Evolutionary conservation across 805 yeast species (phyloP).

Genomic region (Grigorovia yakushimaensis): DNA sequence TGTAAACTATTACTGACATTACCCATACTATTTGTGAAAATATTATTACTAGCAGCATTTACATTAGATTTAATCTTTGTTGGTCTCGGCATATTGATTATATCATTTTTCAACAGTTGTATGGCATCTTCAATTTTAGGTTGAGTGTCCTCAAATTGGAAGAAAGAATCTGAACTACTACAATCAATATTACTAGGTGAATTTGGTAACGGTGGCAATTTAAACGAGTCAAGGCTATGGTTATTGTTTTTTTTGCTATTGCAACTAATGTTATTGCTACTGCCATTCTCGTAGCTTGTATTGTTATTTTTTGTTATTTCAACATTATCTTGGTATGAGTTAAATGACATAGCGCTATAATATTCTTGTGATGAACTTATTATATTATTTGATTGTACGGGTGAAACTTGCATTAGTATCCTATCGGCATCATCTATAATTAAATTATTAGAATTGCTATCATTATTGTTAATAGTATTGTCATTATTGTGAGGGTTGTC

Average conservation of each 20-base stretch:
- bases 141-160: background rate
- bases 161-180: background rate
- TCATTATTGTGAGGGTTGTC: background rate
- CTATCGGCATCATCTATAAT: background rate
- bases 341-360: background rate
- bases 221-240: background rate
- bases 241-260: no score
- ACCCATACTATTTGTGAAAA: no score
- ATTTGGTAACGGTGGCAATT: background rate
- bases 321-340: background rate
- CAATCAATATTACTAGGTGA: background rate
- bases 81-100: background rate
- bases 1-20: no score
- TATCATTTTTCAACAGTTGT: conserved; percentile 11
- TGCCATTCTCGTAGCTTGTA: background rate
- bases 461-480: background rate
- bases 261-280: background rate
- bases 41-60: background rate
- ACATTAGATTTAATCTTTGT: background rate
- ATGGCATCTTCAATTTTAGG: conserved; percentile 17
- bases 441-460: background rate
- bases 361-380: conserved; percentile 1
- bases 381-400: background rate
- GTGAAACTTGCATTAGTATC: background rate
- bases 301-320: no score